phyloP scores from a whole-genome alignment of 2,329 filamentous ascomycete genomes.

The Proliferodiscus dingleyae region DNA sequence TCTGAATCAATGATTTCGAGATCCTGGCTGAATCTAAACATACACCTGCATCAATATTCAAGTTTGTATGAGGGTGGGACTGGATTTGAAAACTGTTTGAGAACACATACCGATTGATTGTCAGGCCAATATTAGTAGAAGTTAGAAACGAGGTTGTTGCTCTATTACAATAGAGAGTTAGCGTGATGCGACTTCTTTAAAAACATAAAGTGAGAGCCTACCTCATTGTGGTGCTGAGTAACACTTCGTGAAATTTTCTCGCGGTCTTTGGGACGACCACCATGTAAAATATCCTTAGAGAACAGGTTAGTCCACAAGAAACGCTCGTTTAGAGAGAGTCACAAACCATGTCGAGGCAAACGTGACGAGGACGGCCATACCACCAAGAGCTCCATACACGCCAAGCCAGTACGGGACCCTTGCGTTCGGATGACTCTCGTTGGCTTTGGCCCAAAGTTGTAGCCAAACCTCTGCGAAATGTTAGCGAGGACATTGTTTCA shows the following conservation, averaged over 20 bases:
- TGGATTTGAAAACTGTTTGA: background rate
- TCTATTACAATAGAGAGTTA: slow-evolving; percentile 4
- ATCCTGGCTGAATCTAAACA: slow-evolving; percentile 15
- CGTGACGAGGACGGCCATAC: background rate
- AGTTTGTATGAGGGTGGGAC: background rate
- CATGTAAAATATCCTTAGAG: background rate
- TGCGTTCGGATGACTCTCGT: slow-evolving; percentile 13
- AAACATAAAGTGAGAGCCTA: background rate
- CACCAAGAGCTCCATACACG: slow-evolving; percentile 12
- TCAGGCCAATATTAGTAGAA: slow-evolving; percentile 10
- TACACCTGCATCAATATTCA: background rate
- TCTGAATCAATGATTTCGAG: slow-evolving; percentile 13
- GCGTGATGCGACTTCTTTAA: background rate
- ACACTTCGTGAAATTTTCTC: slow-evolving; percentile 2
- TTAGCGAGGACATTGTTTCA: background rate
- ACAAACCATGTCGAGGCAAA: background rate
- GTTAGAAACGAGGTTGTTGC: slow-evolving; percentile 12
- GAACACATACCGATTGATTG: slow-evolving; percentile 7
- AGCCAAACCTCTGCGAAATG: slow-evolving; percentile 25
- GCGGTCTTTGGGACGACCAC: background rate
- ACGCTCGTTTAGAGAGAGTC: background rate
- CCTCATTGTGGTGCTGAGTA: slow-evolving; percentile 7
- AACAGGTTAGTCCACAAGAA: background rate
- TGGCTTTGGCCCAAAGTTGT: slow-evolving; percentile 29
- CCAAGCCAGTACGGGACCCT: slow-evolving; percentile 17